These are phyloP conservation scores for Annulohypoxylon moriforme DNA, from an alignment of 495 filamentous ascomycete genomes.

Conservation along the genomic window DNA sequence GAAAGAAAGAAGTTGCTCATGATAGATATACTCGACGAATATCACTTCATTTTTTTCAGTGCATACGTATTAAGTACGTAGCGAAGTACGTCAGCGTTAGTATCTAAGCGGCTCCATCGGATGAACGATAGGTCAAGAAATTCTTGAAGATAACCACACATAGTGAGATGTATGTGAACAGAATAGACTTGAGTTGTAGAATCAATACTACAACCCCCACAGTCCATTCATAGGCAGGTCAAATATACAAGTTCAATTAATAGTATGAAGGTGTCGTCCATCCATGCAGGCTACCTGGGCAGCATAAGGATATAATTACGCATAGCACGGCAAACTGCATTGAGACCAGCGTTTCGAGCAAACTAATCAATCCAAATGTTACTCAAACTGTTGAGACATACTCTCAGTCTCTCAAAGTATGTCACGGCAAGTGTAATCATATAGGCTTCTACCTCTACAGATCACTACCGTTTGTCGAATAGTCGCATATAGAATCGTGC, in stretches of 20 bases:
- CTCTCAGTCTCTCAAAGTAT: not conserved
- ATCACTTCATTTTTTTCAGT: not conserved
- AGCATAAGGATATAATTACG: too few species aligned
- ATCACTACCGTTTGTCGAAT: not conserved
- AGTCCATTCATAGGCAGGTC: not conserved
- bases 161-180: not conserved
- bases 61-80: slow-evolving; percentile 17
- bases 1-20: not conserved
- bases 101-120: not conserved
- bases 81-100: slow-evolving; percentile 32
- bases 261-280: not conserved
- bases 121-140: slow-evolving; percentile 5
- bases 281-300: not conserved
- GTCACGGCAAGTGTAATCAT: not conserved
- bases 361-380: slow-evolving; percentile 19
- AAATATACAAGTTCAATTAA: slow-evolving; percentile 1
- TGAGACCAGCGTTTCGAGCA: slow-evolving; percentile 30
- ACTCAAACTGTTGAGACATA: slow-evolving; percentile 20
- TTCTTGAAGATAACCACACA: not conserved
- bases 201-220: slow-evolving; percentile 4
- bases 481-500: not conserved
- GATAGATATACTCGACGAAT: not conserved
- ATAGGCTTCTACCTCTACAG: not conserved
- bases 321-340: slow-evolving; percentile 30
- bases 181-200: not conserved